Percentiles rank a stretch among this genome's conserved stretches.
Conservation (phyloP, 441 rosid species). For the Daphne laureola region DNA sequence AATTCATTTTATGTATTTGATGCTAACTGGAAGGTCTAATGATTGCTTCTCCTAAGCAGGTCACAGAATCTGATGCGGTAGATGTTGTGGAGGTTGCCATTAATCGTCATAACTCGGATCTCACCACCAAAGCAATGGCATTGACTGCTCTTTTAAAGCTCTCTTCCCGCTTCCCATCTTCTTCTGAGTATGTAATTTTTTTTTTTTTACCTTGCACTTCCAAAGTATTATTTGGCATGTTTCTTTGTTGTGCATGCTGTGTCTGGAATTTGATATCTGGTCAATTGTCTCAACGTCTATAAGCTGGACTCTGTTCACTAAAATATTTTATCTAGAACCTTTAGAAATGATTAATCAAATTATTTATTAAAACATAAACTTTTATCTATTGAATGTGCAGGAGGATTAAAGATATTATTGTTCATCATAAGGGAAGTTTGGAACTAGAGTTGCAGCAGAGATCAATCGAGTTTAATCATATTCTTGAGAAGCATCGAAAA, state of each 20-base stretch:
- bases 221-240: neutral
- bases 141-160: slow-evolving; percentile 80
- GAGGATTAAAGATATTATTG: slow-evolving; percentile 64
- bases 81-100: slow-evolving; percentile 69
- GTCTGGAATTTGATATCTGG: neutral
- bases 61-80: slow-evolving; percentile 84
- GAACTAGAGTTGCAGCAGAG: slow-evolving; percentile 99
- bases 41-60: slow-evolving; percentile 43
- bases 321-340: no score
- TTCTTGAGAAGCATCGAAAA: slow-evolving; percentile 79
- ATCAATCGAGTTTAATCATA: slow-evolving; percentile 88
- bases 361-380: neutral
- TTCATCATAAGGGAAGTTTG: slow-evolving; percentile 76
- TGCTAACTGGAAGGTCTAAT: slow-evolving; percentile 15
- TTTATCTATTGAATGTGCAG: slow-evolving; percentile 27
- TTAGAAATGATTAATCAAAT: neutral
- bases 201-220: slow-evolving; percentile 14
- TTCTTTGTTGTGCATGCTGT: neutral
- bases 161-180: slow-evolving; percentile 89
- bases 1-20: slow-evolving; percentile 2
- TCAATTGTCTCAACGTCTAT: no score
- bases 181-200: slow-evolving; percentile 61
- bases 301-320: no score
- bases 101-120: slow-evolving; percentile 63
- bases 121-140: slow-evolving; percentile 86